phyloP scores from a whole-genome alignment of 2,329 filamentous ascomycete genomes.

The Rhinocladiella similis region DNA sequence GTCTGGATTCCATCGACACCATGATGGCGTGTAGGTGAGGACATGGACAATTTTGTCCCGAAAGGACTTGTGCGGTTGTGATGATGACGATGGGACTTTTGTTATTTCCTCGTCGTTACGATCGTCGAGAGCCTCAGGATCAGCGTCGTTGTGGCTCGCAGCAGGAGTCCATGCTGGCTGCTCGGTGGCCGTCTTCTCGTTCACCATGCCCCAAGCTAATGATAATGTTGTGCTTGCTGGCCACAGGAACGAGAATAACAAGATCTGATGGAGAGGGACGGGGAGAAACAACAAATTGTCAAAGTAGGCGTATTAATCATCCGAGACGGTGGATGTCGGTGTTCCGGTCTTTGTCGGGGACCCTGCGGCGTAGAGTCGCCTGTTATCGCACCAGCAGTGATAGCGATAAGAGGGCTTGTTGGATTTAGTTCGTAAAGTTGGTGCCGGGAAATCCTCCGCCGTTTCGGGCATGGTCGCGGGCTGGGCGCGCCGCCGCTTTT shows the following conservation, averaged over 20 bases:
- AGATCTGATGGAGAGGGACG: not conserved
- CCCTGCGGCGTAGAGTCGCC: too few relatives aligned
- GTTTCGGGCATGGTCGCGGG: too few relatives aligned
- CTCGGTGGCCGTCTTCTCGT: slow-evolving; percentile 4
- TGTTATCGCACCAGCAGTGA: too few relatives aligned
- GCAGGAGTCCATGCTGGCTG: slow-evolving; percentile 6
- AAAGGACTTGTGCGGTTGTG: not conserved
- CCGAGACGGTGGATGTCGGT: not conserved
- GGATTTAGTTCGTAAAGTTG: too few relatives aligned
- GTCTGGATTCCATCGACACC: slow-evolving; percentile 67
- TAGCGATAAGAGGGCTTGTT: too few relatives aligned
- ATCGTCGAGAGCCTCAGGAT: slow-evolving; percentile 5
- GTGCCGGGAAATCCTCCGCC: too few relatives aligned
- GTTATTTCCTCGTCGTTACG: slow-evolving; percentile 10
- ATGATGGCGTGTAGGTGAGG: slow-evolving; percentile 58
- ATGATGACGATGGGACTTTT: not conserved
- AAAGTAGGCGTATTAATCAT: not conserved
- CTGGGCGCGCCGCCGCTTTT: too few relatives aligned
- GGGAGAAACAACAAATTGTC: too few relatives aligned
- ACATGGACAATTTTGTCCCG: slow-evolving; percentile 11
- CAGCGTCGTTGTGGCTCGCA: not conserved
- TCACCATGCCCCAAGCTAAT: slow-evolving; percentile 15
- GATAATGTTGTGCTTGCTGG: not conserved
- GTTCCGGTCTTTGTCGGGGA: not conserved
- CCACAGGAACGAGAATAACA: too few relatives aligned